Evolutionary conservation across 371 early-diverging fungal genomes (phyloP).

Genomic region (Mucor racemosus): DNA sequence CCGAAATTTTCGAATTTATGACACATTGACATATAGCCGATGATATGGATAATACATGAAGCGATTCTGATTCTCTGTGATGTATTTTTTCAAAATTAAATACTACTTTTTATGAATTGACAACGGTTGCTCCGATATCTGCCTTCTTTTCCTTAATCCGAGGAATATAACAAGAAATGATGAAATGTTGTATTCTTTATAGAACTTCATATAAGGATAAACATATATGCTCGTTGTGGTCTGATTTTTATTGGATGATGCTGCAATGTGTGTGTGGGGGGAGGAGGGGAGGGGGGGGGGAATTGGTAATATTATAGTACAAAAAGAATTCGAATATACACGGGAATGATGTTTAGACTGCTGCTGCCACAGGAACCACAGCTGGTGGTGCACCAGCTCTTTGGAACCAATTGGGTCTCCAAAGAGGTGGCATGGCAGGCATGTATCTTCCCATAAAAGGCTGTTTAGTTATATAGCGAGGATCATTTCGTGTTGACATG

Average conservation of each 20-base stretch:
- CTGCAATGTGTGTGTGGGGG: no score
- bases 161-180: not conserved
- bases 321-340: not conserved
- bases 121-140: no score
- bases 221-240: not conserved
- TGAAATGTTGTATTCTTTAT: not conserved
- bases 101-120: no score
- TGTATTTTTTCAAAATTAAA: no score
- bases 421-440: not conserved
- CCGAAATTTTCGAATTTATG: not conserved
- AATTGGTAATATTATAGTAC: not conserved
- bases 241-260: conserved; percentile 2
- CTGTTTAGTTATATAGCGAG: not conserved
- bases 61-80: not conserved
- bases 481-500: conserved; percentile 6
- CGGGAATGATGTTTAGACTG: conserved; percentile 2
- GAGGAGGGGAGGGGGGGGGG: no score
- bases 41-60: not conserved
- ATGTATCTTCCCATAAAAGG: not conserved
- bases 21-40: not conserved
- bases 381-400: conserved; percentile 1
- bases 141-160: not conserved
- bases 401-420: conserved; percentile 8
- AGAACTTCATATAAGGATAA: not conserved
- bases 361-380: not conserved